Base-by-base conservation (phyloP, 2,329 filamentous ascomycete species). In the Penicillium sp. region DNA sequence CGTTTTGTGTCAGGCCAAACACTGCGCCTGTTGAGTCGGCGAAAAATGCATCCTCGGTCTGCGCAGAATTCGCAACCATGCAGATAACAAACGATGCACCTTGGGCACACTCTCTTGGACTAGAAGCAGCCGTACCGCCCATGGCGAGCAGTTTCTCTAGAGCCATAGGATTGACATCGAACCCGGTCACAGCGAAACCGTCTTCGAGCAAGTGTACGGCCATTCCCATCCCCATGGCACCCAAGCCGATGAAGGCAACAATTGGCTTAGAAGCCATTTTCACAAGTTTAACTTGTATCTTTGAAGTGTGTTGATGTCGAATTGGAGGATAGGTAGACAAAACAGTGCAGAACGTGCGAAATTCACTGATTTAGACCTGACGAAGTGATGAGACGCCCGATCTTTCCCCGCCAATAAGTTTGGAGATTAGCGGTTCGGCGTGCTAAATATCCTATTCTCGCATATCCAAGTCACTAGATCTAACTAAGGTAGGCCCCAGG, bases 221-320 rank as follows among this genome's bases (percentile, higher is more conserved):
- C 70, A 77, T 77, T 27, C 75, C 73, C 31, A 71, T 68, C 6
- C 74, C 75, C 75, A 77, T 77, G 0, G 74, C 74, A 0, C 75
- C 74, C 9, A 77, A 57, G 1, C 75, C 75, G 21, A 76, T 69
- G 55, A 77, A 69, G 13, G 70, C 74, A 27, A 76, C 59, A 27
- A 69, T 77, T 21, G 59, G 55, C 35, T 53, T 63, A 38, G 44
- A 25, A 29, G 53, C 38, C 53, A 50, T 50, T 44, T 6, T 56
- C 29, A 25, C 19, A 13, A 29, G 9, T 15, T 39, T 21, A 10
- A 23, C 17, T 31, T 23, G 48, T 41, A 13, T 41, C 1, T 41
- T 50, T 13, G 10, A n/a, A 9, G 23, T 41, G 23, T 29, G 35
- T 41, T 50, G 35, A 39, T 27, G 33, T 41, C 36, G 25, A 27